A percentile compares a stretch with the other conserved stretches of the same genome.
phyloP scores from a whole-genome alignment of 495 filamentous ascomycete species.

The Cenococcum geophilum region DNA sequence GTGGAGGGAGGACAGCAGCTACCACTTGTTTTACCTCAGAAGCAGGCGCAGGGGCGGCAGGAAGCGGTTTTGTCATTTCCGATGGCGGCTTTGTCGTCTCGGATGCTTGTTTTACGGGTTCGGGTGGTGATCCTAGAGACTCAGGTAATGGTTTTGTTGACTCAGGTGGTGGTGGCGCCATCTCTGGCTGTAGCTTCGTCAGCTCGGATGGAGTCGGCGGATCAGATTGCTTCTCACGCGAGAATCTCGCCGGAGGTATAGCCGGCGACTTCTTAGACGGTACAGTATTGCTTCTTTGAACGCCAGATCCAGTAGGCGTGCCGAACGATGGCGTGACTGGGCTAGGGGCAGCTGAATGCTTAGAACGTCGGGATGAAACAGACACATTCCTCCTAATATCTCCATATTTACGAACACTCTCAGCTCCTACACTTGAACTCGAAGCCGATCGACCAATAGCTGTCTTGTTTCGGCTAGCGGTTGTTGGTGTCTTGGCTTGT shows the following conservation, averaged over 20 bases:
- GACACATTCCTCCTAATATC: slow-evolving; percentile 81
- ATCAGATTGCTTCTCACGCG: slow-evolving; percentile 42
- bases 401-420: slow-evolving; percentile 74
- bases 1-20: slow-evolving; percentile 6
- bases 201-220: slow-evolving; percentile 34
- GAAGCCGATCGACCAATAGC: slow-evolving; percentile 71
- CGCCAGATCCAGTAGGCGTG: slow-evolving; percentile 51
- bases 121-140: neutral
- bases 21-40: too few relatives aligned
- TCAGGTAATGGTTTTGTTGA: neutral
- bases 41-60: too few relatives aligned
- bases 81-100: neutral
- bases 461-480: slow-evolving; percentile 47
- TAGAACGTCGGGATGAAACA: slow-evolving; percentile 59
- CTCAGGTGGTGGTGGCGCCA: neutral
- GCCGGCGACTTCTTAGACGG: slow-evolving; percentile 88
- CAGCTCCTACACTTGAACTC: slow-evolving; percentile 77
- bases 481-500: slow-evolving; percentile 49
- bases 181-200: neutral
- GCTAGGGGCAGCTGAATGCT: slow-evolving; percentile 63
- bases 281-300: slow-evolving; percentile 88
- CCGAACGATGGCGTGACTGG: slow-evolving; percentile 62
- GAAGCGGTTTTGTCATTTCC: neutral
- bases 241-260: slow-evolving; percentile 52
- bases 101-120: neutral